These are phyloP conservation scores for Kwoniella heveanensis DNA, from an alignment of 768 basidiomycete genomes.

Conservation along the genomic window DNA sequence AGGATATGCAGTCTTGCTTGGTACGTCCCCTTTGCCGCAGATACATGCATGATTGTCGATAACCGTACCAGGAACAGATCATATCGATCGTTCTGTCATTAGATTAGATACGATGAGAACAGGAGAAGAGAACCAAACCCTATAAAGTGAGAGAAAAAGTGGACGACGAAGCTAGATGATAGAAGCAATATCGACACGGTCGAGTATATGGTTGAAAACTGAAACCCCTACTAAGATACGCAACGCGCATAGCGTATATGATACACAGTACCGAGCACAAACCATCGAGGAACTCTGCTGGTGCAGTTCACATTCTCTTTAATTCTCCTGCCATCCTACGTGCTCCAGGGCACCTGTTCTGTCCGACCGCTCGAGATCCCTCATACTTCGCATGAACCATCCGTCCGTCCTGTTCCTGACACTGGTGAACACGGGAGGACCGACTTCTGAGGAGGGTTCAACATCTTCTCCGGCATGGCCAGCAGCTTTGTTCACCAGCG, in stretches of 20 bases:
- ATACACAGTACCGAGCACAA: not conserved
- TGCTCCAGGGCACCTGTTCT: slow-evolving; percentile 18
- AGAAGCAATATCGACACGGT: not conserved
- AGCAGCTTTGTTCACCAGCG: slow-evolving; percentile 23
- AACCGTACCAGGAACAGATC: not conserved
- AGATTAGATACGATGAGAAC: not conserved
- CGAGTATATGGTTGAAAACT: not conserved
- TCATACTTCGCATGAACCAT: slow-evolving; percentile 41
- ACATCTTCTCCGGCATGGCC: slow-evolving; percentile 15
- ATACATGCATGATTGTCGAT: not conserved
- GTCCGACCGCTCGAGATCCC: slow-evolving; percentile 32
- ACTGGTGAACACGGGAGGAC: slow-evolving; percentile 22
- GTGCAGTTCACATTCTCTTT: not conserved
- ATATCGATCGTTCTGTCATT: not conserved
- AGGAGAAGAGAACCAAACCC: not conserved
- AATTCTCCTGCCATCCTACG: slow-evolving; percentile 23
- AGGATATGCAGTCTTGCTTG: too few relatives aligned
- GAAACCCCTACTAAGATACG: too few relatives aligned
- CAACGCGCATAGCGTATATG: not conserved
- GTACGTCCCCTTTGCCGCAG: not conserved
- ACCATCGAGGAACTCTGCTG: not conserved
- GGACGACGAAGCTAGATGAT: not conserved
- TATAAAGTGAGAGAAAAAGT: not conserved
- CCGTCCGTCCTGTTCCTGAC: slow-evolving; percentile 28
- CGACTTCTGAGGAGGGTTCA: slow-evolving; percentile 10